phyloP scores from a whole-genome alignment of 352 stramenopile genomes.

The Pythium sp. region DNA sequence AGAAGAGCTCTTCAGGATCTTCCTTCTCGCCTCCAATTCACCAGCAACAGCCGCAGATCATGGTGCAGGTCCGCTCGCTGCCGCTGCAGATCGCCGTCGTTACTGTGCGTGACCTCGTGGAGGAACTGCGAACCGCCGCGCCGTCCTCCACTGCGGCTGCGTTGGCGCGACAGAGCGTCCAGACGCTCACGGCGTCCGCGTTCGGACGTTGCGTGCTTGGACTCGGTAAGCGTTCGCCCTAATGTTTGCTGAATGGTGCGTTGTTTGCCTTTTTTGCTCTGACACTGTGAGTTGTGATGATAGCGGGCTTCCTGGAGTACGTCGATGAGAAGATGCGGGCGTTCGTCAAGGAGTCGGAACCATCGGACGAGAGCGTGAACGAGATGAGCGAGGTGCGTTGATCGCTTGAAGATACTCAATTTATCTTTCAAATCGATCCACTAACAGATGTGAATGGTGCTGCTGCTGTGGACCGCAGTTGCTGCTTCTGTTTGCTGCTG shows the following conservation, averaged over 20 bases:
- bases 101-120: constrained; percentile 10
- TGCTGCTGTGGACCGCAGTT: constrained; percentile 18
- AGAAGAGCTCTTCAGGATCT: constrained; percentile 4
- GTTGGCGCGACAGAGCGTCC: constrained; percentile 18
- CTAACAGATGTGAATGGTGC: neutral
- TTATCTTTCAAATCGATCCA: neutral
- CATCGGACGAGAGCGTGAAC: constrained; percentile 29
- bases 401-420: neutral
- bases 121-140: neutral
- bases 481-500: constrained; percentile 48
- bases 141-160: neutral
- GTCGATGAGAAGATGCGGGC: constrained; percentile 41
- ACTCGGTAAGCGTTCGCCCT: constrained; percentile 35
- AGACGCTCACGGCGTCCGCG: constrained; percentile 27
- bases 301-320: constrained; percentile 68
- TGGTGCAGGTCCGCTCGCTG: constrained; percentile 13
- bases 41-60: neutral
- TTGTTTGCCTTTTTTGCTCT: neutral
- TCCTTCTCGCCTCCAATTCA: neutral
- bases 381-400: constrained; percentile 43
- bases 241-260: neutral
- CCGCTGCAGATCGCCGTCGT: constrained; percentile 21
- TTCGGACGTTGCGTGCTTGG: constrained; percentile 77
- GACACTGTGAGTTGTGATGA: neutral
- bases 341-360: constrained; percentile 32